Conservation (phyloP, 23 red algal genomes). For the Cyanidiococcus yangmingshanensis region DNA sequence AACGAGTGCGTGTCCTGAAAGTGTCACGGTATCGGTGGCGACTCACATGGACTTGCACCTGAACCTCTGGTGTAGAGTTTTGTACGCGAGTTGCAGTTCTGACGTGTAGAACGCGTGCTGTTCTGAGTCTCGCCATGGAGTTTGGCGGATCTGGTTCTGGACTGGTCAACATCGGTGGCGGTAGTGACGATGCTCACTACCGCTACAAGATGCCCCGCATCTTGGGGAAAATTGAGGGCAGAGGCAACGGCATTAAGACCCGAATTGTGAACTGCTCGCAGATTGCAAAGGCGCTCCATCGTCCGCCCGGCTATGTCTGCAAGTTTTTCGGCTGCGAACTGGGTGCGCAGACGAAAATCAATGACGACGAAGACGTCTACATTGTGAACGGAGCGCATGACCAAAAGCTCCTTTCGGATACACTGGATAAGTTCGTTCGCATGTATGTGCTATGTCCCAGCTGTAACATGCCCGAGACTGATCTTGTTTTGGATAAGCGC, state of each 20-base stretch:
- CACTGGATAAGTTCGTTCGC: slow-evolving; percentile 71
- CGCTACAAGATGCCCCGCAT: slow-evolving; percentile 96
- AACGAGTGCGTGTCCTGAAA: background rate
- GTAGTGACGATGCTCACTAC: slow-evolving; percentile 69
- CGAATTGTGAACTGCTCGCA: slow-evolving; percentile 85
- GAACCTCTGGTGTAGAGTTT: background rate
- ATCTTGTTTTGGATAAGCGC: slow-evolving; percentile 76
- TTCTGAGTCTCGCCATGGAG: background rate
- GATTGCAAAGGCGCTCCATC: slow-evolving; percentile 78
- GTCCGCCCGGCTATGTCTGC: slow-evolving; percentile 93
- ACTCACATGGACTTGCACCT: background rate
- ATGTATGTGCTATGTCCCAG: slow-evolving; percentile 80
- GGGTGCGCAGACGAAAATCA: slow-evolving; percentile 93
- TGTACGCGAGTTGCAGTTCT: background rate
- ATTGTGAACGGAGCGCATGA: slow-evolving; percentile 91
- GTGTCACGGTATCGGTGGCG: background rate
- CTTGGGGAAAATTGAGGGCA: slow-evolving; percentile 74
- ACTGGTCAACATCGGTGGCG: slow-evolving; percentile 65
- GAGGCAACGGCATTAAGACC: slow-evolving; percentile 89
- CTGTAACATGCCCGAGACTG: slow-evolving; percentile 94
- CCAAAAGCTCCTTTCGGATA: slow-evolving; percentile 51
- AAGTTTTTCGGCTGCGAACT: slow-evolving; percentile 99
- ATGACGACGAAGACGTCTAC: slow-evolving; percentile 74
- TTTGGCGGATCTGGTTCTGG: slow-evolving; percentile 1
- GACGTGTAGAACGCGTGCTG: background rate